Evolutionary conservation across 2,329 filamentous ascomycete genomes (phyloP).

Genomic region (Exophiala xenobiotica): DNA sequence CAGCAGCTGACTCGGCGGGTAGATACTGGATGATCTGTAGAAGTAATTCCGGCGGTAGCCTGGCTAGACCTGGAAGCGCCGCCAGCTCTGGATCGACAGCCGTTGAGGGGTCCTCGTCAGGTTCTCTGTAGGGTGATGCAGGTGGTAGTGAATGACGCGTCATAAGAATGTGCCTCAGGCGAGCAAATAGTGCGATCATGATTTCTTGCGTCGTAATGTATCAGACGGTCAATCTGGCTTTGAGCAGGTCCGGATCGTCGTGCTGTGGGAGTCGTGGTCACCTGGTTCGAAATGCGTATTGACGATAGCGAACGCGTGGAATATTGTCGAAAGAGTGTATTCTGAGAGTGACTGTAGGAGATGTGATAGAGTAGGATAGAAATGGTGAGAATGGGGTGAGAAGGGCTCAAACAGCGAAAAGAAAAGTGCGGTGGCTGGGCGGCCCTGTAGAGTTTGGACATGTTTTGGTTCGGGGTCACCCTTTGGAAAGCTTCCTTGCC

Average conservation of each 20-base stretch:
- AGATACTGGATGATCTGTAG: slow-evolving; percentile 10
- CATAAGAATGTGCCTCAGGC: slow-evolving; percentile 1
- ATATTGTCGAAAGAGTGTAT: not conserved
- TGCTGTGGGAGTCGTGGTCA: not conserved
- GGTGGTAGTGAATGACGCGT: slow-evolving; percentile 1
- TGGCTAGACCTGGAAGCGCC: not conserved
- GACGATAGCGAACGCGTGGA: not conserved
- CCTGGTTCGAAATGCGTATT: not conserved
- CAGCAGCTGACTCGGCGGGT: slow-evolving; percentile 7
- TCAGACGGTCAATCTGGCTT: slow-evolving; percentile 1
- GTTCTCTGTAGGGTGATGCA: not conserved
- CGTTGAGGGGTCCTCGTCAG: not conserved
- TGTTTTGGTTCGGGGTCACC: no score
- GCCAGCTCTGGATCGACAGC: not conserved
- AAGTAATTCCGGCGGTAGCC: slow-evolving; percentile 9
- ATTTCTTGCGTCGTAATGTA: not conserved
- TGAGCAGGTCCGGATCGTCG: not conserved
- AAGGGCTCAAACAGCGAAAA: no score
- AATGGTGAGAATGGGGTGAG: not conserved
- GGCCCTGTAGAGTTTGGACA: no score
- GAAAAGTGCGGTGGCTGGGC: no score
- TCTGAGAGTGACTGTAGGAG: not conserved
- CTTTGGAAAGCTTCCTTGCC: no score
- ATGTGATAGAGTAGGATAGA: no score
- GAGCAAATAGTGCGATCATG: slow-evolving; percentile 8